A percentile compares a stretch with the other conserved stretches of the same genome.
phyloP scores from a whole-genome alignment of 345 rosid genomes.

The Euphorbia peplus region DNA sequence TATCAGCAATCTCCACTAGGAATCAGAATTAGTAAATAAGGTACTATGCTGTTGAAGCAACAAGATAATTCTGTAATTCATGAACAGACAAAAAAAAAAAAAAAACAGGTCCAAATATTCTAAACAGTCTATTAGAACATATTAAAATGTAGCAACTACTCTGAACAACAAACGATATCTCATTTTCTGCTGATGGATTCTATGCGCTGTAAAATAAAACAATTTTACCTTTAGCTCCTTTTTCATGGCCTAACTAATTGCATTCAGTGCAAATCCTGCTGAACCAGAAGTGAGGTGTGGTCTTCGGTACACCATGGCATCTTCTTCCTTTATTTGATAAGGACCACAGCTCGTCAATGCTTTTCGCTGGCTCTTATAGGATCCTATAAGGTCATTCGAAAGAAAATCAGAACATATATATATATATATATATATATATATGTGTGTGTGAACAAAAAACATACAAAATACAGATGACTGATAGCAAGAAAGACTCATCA shows the following conservation, averaged over 20 bases:
- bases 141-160: background rate
- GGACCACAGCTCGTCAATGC: slow-evolving; percentile 84
- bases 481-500: background rate
- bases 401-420: background rate
- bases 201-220: background rate
- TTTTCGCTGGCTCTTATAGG: slow-evolving; percentile 96
- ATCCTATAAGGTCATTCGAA: slow-evolving; percentile 44
- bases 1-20: background rate
- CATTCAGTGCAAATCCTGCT: slow-evolving; percentile 84
- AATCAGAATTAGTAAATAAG: too few species aligned
- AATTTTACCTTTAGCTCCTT: slow-evolving; percentile 69
- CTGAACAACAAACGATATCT: background rate
- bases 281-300: slow-evolving; percentile 95
- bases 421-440: too few species aligned
- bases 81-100: background rate
- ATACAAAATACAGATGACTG: background rate
- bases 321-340: slow-evolving; percentile 92
- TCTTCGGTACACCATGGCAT: slow-evolving; percentile 91
- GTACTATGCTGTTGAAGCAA: slow-evolving; percentile 5
- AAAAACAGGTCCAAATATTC: background rate
- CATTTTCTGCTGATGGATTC: background rate
- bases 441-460: too few species aligned
- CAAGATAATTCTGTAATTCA: background rate
- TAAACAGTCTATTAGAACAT: background rate
- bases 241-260: slow-evolving; percentile 83